Base-by-base conservation (phyloP, 108 stramenopile species). In the Nitzschia sp. region DNA sequence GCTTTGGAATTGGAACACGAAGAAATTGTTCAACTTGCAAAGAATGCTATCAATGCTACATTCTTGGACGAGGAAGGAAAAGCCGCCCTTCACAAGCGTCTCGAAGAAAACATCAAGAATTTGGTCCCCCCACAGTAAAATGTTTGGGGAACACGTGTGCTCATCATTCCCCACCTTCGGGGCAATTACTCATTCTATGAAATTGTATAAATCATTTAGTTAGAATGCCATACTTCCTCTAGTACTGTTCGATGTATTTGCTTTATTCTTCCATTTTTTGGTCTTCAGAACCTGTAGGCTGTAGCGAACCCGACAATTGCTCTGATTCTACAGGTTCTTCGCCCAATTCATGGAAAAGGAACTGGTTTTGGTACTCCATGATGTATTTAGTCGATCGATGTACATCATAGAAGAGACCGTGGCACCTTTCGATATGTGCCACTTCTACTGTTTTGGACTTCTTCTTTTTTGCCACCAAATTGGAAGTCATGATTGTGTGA, bases 301-400 rank as follows among this genome's bases (percentile, higher is more conserved):
- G 29, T 15, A 12, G 54, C 66, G 22, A 22, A 11, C 53, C 25
- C n/a, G 29, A 34, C 29, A 34, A 34, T 34, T 34, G 29, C 40
- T 22, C 15, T 6, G 24, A 39, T 11, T 6, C 21, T 48, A 17
- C 46, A 6, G 25, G 21, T 0, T 61, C 73, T 20, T 62, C 42
- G 14, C 62, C 73, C 43, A 75, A 17, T 66, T 95, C 92, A 70
- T 94, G 91, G 74, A 91, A 96, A 88, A 96, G 81, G 68, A 90
- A 98, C 51, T 96, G 95, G 71, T 93, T 82, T 57, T 98, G 96
- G 78, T 98, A 97, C 74, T 99, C 97, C 92, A 99, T 95, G 48
- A 99, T 82, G 75, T 96, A 97, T 73, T 98, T 96, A 17, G 98
- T 98, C 70, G 93, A 95, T 42, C 98, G 82, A 73, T 98, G 93